Conservation (phyloP, 2,329 filamentous ascomycete genomes). For the Exophiala aquamarina region DNA sequence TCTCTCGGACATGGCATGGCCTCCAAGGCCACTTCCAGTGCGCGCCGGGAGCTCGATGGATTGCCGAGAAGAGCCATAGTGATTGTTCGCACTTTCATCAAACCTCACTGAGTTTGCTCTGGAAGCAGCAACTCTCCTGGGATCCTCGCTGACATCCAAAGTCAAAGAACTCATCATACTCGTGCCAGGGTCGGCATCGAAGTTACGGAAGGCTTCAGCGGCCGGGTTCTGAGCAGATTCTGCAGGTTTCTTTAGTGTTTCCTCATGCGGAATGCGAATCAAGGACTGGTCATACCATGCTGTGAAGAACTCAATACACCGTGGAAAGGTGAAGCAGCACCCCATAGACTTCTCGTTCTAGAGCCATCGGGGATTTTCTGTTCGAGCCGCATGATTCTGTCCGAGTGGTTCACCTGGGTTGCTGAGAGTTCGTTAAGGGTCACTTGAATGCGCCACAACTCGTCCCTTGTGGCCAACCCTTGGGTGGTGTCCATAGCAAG, state of each 20-base stretch:
- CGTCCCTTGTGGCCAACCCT: constrained; percentile 62
- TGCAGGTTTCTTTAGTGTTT: constrained; percentile 38
- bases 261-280: not conserved
- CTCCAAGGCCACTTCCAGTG: constrained; percentile 76
- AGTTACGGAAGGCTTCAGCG: constrained; percentile 83
- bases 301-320: constrained; percentile 78
- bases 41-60: constrained; percentile 80
- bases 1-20: constrained; percentile 81
- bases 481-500: not conserved
- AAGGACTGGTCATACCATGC: constrained; percentile 63
- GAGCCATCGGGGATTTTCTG: constrained; percentile 63
- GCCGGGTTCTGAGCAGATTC: constrained; percentile 76
- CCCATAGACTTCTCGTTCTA: constrained; percentile 81
- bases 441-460: constrained; percentile 64
- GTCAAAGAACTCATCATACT: constrained; percentile 78
- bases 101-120: constrained; percentile 96
- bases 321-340: constrained; percentile 82
- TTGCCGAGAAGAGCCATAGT: constrained; percentile 82
- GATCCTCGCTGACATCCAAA: constrained; percentile 81
- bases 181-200: constrained; percentile 79
- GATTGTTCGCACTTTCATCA: constrained; percentile 91
- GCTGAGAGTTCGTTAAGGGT: constrained; percentile 63
- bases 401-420: constrained; percentile 60
- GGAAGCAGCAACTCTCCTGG: constrained; percentile 76
- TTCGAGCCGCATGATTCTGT: constrained; percentile 62